Conservation (phyloP, 1,284 basidiomycete genomes). For the Malassezia psittaci region DNA sequence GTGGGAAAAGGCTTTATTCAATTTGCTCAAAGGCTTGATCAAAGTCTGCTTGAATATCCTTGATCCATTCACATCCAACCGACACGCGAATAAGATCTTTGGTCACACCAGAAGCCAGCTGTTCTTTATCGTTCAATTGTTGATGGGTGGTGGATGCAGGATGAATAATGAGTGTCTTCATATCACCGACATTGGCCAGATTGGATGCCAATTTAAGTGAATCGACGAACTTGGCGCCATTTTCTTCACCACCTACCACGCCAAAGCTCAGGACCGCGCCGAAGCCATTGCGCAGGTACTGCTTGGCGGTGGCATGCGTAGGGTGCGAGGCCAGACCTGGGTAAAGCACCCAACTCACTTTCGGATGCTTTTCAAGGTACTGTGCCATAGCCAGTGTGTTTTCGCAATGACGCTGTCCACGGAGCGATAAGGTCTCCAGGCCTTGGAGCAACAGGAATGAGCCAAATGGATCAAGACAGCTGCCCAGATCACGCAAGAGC, state of each 20-base stretch:
- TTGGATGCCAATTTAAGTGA: conserved; percentile 58
- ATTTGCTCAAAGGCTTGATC: conserved; percentile 54
- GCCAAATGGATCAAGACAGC: conserved; percentile 66
- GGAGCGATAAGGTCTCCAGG: conserved; percentile 71
- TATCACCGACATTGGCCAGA: conserved; percentile 40
- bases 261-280: conserved; percentile 76
- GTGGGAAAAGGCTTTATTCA: too few species aligned
- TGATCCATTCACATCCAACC: conserved; percentile 74
- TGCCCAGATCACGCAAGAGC: conserved; percentile 68
- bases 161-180: conserved; percentile 52
- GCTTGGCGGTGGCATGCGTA: conserved; percentile 58
- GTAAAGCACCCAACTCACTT: conserved; percentile 72
- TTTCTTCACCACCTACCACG: conserved; percentile 58
- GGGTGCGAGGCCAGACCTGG: conserved; percentile 62
- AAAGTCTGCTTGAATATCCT: conserved; percentile 64
- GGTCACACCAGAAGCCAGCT: conserved; percentile 62
- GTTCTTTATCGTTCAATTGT: conserved; percentile 64
- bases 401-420: conserved; percentile 64
- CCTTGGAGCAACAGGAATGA: conserved; percentile 76
- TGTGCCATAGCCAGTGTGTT: conserved; percentile 66
- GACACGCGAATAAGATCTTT: conserved; percentile 67
- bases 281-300: conserved; percentile 50
- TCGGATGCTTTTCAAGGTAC: conserved; percentile 63
- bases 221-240: conserved; percentile 64
- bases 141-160: conserved; percentile 74